Conservation (phyloP, 1,139 yeast species). For the Kodamaea suecica region DNA sequence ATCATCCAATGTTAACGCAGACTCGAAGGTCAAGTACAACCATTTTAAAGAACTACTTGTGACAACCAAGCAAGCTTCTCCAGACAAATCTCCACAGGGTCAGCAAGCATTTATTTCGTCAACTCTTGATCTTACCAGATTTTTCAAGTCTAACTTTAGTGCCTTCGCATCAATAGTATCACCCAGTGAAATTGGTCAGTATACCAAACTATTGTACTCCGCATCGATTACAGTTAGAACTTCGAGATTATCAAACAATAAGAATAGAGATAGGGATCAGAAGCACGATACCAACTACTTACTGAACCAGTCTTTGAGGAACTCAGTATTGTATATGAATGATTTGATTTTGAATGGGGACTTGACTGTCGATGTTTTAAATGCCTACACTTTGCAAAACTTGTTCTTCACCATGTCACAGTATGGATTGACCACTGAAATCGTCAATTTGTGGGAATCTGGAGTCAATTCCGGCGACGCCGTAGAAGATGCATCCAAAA, state of each 20-base stretch:
- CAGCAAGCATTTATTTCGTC: conserved; percentile 22
- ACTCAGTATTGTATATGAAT: conserved; percentile 33
- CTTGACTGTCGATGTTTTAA: conserved; percentile 4
- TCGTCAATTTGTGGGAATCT: conserved; percentile 42
- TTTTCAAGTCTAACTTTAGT: conserved; percentile 5
- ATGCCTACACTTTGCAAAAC: conserved; percentile 15
- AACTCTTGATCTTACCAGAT: conserved; percentile 16
- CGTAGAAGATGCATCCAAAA: conserved; percentile 13
- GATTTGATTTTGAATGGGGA: conserved; percentile 23
- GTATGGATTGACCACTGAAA: conserved; percentile 33
- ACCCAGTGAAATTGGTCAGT: conserved; percentile 26
- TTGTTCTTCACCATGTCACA: conserved; percentile 36
- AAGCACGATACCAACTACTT: conserved; percentile 23
- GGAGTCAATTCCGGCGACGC: conserved; percentile 36
- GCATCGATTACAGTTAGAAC: conserved; percentile 26
- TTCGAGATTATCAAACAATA: conserved; percentile 28
- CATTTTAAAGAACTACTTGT: conserved; percentile 30
- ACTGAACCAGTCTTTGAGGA: conserved; percentile 32
- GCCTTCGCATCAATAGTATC: conserved; percentile 12
- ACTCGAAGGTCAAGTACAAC: conserved; percentile 20
- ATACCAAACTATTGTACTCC: conserved; percentile 25
- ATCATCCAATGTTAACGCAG: conserved; percentile 14
- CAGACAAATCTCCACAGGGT: conserved; percentile 15
- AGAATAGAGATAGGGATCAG: conserved; percentile 43
- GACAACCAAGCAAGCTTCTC: conserved; percentile 20